Evolutionary conservation across 208 protist genomes (phyloP).

Genomic region (Trichomonas tenax): DNA sequence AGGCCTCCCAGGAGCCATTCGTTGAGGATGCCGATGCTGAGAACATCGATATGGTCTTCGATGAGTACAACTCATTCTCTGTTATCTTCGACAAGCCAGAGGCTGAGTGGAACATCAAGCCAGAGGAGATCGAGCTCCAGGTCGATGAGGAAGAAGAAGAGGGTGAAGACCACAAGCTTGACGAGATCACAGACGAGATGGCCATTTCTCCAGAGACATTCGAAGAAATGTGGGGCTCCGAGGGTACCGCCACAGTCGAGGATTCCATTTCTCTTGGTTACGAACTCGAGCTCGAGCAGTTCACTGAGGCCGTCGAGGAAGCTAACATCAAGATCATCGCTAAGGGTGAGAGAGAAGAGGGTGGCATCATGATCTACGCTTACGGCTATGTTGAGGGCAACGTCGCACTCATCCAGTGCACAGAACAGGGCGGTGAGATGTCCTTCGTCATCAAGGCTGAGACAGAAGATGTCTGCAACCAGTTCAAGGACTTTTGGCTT

Average conservation of each 20-base stretch:
- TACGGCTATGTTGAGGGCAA: constrained; percentile 7
- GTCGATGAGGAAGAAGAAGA: constrained; percentile 17
- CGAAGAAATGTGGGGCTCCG: not conserved
- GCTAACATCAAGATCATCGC: not conserved
- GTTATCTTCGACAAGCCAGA: not conserved
- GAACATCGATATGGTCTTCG: constrained; percentile 15
- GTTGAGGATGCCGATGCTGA: not conserved
- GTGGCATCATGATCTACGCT: not conserved
- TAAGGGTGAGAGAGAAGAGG: not conserved
- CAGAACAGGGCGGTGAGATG: not conserved
- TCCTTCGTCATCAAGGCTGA: not conserved
- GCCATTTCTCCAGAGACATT: not conserved
- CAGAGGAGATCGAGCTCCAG: not conserved
- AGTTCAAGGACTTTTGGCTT: constrained; percentile 19
- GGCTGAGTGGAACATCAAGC: not conserved
- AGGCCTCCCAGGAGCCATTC: not conserved
- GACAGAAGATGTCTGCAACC: not conserved
- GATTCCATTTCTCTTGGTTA: not conserved
- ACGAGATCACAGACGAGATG: not conserved
- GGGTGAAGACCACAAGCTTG: not conserved
- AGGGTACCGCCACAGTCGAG: not conserved
- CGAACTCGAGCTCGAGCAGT: not conserved
- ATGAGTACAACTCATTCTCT: constrained; percentile 19
- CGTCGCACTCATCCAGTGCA: not conserved
- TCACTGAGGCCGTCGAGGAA: not conserved